phyloP scores from a whole-genome alignment of 345 rosid species.

The Lepidium didymum region DNA sequence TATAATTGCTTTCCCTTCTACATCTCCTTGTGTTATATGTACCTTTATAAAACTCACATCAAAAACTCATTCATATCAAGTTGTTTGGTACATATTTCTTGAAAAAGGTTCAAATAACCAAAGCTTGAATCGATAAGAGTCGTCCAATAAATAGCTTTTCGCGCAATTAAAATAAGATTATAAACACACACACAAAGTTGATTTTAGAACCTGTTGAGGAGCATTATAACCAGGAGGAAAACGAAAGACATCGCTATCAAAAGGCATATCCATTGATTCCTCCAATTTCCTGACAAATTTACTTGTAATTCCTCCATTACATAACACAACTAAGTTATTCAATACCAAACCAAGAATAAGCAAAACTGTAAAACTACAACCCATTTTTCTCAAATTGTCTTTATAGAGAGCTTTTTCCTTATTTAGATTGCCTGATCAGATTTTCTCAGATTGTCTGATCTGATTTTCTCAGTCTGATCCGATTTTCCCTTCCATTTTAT shows the following conservation, averaged over 20 bases:
- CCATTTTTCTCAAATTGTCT: no score
- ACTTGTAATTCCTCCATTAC: constrained; percentile 72
- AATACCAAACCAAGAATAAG: constrained; percentile 34
- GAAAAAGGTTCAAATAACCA: background rate
- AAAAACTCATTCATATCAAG: background rate
- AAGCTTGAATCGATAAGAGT: background rate
- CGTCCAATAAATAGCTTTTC: background rate
- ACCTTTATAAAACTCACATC: constrained; percentile 34
- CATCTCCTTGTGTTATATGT: constrained; percentile 94
- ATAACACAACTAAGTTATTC: constrained; percentile 31
- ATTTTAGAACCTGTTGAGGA: constrained; percentile 63
- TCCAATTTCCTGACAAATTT: constrained; percentile 47
- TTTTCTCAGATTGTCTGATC: no score
- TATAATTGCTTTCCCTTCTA: constrained; percentile 67
- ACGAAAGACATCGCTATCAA: constrained; percentile 60
- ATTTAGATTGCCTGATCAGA: no score
- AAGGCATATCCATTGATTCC: constrained; percentile 59
- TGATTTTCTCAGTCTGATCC: no score
- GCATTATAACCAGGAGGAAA: constrained; percentile 77
- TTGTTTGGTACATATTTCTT: no score
- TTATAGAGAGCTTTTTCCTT: no score
- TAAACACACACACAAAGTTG: background rate
- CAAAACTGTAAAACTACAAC: no score
- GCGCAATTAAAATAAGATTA: background rate
- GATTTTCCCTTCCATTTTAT: constrained; percentile 36